phyloP scores from a whole-genome alignment of 768 basidiomycete species.

The Auricularia sp. region DNA sequence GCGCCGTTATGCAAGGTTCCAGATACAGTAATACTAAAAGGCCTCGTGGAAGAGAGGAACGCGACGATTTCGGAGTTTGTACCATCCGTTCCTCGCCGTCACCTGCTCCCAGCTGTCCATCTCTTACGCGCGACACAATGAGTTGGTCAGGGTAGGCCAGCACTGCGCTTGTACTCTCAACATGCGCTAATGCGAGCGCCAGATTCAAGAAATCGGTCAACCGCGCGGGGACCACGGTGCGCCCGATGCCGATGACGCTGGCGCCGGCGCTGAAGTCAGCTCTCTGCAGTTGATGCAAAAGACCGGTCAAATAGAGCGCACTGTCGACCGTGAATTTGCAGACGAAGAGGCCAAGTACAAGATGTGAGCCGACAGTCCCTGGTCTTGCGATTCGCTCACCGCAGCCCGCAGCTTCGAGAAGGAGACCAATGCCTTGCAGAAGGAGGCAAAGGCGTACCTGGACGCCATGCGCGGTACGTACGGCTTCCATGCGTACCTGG shows the following conservation, averaged over 20 bases:
- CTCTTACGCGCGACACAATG: conserved; percentile 21
- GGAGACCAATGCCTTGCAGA: conserved; percentile 86
- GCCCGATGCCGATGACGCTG: conserved; percentile 16
- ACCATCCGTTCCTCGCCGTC: too few relatives aligned
- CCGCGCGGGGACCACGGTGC: conserved; percentile 81
- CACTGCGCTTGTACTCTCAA: conserved; percentile 3
- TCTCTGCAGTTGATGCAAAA: conserved; percentile 76
- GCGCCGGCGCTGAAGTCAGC: conserved; percentile 8
- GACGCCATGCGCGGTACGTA: conserved; percentile 83
- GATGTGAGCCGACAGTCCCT: conserved; percentile 43
- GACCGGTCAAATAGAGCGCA: conserved; percentile 95
- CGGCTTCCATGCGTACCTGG: background rate
- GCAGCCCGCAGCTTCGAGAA: conserved; percentile 71
- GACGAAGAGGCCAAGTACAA: conserved; percentile 88
- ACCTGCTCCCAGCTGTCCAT: background rate
- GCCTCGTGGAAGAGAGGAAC: too few relatives aligned
- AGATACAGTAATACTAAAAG: too few relatives aligned
- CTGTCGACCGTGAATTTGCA: conserved; percentile 85
- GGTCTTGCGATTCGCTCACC: background rate
- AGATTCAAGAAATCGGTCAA: conserved; percentile 93
- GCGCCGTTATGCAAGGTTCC: too few relatives aligned
- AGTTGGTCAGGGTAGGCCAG: conserved; percentile 45
- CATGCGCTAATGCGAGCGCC: conserved; percentile 7
- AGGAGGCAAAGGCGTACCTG: conserved; percentile 88
- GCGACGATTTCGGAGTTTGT: too few relatives aligned